Evolutionary conservation across 2,329 filamentous ascomycete genomes (phyloP).

Genomic region (Mollisiaceae sp.): DNA sequence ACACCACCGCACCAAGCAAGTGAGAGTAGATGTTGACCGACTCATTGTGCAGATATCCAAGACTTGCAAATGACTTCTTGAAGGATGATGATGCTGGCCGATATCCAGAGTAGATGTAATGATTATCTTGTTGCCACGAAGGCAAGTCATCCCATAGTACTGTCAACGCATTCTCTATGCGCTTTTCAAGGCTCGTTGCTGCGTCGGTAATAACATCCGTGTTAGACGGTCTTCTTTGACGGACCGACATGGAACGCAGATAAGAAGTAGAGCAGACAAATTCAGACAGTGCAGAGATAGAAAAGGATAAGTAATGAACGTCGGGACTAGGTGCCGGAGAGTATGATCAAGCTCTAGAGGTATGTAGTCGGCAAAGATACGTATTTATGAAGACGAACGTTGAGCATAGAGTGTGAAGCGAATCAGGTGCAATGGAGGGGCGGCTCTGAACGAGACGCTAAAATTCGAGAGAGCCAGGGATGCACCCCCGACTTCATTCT

Average conservation of each 20-base stretch:
- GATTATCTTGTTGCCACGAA: slow-evolving; percentile 66
- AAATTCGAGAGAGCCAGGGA: background rate
- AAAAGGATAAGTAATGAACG: background rate
- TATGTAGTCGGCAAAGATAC: background rate
- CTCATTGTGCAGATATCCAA: slow-evolving; percentile 66
- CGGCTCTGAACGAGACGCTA: slow-evolving; percentile 15
- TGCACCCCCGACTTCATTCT: slow-evolving; percentile 3
- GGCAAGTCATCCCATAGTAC: slow-evolving; percentile 58
- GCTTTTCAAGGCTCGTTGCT: slow-evolving; percentile 37
- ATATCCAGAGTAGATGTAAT: slow-evolving; percentile 71
- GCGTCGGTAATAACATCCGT: slow-evolving; percentile 34
- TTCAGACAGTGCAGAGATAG: background rate
- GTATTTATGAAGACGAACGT: slow-evolving; percentile 18
- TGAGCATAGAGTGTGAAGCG: slow-evolving; percentile 24
- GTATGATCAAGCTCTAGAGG: slow-evolving; percentile 2
- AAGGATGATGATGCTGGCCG: slow-evolving; percentile 67
- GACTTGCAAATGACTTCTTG: slow-evolving; percentile 58
- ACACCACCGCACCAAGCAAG: slow-evolving; percentile 67
- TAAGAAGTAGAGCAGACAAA: background rate
- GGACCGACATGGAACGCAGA: slow-evolving; percentile 33
- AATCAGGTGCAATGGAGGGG: slow-evolving; percentile 8
- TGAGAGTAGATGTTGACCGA: slow-evolving; percentile 76
- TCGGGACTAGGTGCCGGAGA: background rate
- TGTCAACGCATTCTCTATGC: slow-evolving; percentile 47
- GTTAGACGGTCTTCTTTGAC: slow-evolving; percentile 37